Evolutionary conservation across 2,329 filamentous ascomycete genomes (phyloP), one percentile per base, ranked within the genome.

Genomic region (Hypoxylon sp.): DNA sequence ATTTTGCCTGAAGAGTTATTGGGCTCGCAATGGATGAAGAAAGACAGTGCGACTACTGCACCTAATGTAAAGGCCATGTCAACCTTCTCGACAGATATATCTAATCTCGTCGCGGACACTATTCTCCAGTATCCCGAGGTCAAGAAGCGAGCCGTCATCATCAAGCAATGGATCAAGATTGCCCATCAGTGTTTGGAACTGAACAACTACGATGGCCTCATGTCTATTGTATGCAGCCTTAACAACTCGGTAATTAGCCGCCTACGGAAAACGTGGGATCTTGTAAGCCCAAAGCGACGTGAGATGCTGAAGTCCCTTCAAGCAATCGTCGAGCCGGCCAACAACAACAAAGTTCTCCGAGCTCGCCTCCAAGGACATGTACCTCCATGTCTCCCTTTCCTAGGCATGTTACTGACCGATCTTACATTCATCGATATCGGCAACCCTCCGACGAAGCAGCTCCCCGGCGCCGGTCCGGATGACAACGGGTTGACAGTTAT

Each of bases 111-210:
- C 10, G 91, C 93, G 0, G 94, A 98, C 75, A 96, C 92, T 0
- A 97, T 99, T 71, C 85, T 99, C 13, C 88, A 92, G 58, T 86
- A 93, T 59, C 86, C 91, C n/a, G 95, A 98, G 75, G 89, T 91
- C 24, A 98, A 98, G 85, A 97, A 94, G 81, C 88, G 95, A 24
- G 94, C 95, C 0, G 81, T 86, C 1, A 87, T 93, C 54, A 95
- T 99, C 80, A 98, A 99, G 81, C 94, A 98, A 71, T 99, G 95
- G 95, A 92, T 97, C 76, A 99, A 98, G 82, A 89, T 98, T 70
- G 93, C 92, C 0, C 86, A 91, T 71, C 92, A 91, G 72, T 97
- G 93, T 69, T 82, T 96, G 4, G 92, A 95, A 73, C 85, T 98
- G 24, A 91, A 95, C 80, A 99, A 99, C 79, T 99, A 97, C 72